Conservation (phyloP, 176 grass and related monocot species). For the Aegilops sharonensis region DNA sequence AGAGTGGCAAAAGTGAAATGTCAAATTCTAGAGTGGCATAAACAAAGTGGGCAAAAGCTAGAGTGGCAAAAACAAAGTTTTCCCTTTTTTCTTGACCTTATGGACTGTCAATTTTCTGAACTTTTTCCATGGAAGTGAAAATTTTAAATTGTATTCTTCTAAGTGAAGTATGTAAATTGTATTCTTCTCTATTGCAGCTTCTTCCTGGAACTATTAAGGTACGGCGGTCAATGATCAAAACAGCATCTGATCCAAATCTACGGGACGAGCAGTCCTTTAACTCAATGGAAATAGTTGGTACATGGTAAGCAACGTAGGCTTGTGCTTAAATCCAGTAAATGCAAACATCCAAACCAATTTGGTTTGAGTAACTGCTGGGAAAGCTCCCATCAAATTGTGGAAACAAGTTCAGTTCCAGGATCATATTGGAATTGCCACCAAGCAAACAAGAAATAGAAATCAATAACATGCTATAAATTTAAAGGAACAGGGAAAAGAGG, state of each 20-base stretch:
- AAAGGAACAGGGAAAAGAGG: neutral
- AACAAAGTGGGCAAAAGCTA: too few species aligned
- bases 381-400: neutral
- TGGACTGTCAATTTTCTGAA: neutral
- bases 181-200: conserved; percentile 48
- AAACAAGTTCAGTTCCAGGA: neutral
- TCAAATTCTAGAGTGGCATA: too few species aligned
- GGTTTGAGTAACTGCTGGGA: neutral
- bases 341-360: neutral
- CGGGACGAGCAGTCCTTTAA: conserved; percentile 26
- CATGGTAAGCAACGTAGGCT: conserved; percentile 37
- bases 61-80: too few species aligned
- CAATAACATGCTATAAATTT: neutral
- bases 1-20: too few species aligned
- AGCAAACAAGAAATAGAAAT: neutral
- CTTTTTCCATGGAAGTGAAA: neutral
- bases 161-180: neutral
- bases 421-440: neutral
- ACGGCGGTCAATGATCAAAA: conserved; percentile 60
- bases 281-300: conserved; percentile 59
- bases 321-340: neutral
- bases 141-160: too few species aligned
- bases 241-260: conserved; percentile 27
- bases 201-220: conserved; percentile 36
- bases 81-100: neutral